Evolutionary conservation across 1,139 yeast species (phyloP).

Genomic region (Meyerozyma sp.): DNA sequence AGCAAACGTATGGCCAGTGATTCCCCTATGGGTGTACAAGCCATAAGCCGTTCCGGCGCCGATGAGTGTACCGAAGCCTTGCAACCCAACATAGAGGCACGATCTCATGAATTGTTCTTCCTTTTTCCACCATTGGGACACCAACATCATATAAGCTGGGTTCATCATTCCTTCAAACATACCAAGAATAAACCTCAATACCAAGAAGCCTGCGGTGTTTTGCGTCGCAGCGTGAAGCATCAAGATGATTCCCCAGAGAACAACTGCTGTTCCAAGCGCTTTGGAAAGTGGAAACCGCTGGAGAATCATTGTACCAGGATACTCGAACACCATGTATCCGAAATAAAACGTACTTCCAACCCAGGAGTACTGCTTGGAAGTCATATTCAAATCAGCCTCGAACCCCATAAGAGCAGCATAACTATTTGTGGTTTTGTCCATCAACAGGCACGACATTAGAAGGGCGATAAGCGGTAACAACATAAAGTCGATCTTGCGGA

Average conservation of each 20-base stretch:
- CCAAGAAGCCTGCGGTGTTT: constrained; percentile 26
- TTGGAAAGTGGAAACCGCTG: constrained; percentile 25
- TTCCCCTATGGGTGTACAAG: neutral
- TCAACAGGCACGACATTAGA: constrained; percentile 12
- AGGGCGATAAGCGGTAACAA: constrained; percentile 13
- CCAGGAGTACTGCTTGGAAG: constrained; percentile 44
- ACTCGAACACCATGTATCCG: constrained; percentile 39
- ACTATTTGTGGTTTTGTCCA: constrained; percentile 14
- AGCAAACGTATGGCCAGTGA: constrained; percentile 8
- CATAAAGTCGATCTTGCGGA: constrained; percentile 18
- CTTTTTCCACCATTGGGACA: constrained; percentile 9
- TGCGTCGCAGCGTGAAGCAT: constrained; percentile 21
- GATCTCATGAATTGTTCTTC: neutral
- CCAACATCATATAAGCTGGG: constrained; percentile 11
- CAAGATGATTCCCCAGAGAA: constrained; percentile 22
- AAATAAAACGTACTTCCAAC: constrained; percentile 39
- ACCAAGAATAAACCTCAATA: constrained; percentile 32
- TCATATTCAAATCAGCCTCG: constrained; percentile 21
- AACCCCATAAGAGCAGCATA: constrained; percentile 43
- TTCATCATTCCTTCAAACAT: constrained; percentile 10
- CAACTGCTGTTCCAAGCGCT: constrained; percentile 20
- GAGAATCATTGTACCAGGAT: constrained; percentile 29
- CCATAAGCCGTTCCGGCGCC: constrained; percentile 7
- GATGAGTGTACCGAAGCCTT: constrained; percentile 13
- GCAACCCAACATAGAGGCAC: constrained; percentile 5